Conservation (phyloP, 805 yeast species). For the Wickerhamomyces alni region DNA sequence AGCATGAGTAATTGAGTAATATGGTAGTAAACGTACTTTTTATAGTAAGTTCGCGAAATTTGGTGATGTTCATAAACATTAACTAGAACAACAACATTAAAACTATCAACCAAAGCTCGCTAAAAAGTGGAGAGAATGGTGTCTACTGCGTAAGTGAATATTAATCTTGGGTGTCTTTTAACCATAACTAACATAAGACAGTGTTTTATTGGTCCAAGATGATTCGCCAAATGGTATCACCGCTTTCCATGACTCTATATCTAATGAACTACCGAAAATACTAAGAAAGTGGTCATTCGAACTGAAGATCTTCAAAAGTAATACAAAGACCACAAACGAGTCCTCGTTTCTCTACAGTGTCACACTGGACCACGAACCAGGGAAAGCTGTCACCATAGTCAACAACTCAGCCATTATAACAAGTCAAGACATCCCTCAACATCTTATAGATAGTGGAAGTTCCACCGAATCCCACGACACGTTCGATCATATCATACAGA, state of each 20-base stretch:
- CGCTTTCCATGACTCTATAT: constrained; percentile 62
- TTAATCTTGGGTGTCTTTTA: background rate
- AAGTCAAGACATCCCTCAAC: constrained; percentile 21
- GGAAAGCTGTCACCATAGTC: constrained; percentile 14
- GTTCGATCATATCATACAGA: constrained; percentile 47
- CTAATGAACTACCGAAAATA: constrained; percentile 57
- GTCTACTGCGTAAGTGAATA: constrained; percentile 2
- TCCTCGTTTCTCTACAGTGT: constrained; percentile 11
- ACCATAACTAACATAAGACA: constrained; percentile 7
- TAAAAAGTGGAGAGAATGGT: constrained; percentile 4
- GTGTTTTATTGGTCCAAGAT: constrained; percentile 36
- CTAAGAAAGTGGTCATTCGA: constrained; percentile 67
- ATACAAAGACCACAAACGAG: constrained; percentile 30
- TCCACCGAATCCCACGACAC: constrained; percentile 51
- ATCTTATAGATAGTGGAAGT: constrained; percentile 40
- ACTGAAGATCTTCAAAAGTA: constrained; percentile 61
- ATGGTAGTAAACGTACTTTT: too few relatives aligned
- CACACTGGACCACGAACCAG: constrained; percentile 13
- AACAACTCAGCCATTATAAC: constrained; percentile 24
- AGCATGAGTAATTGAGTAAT: background rate
- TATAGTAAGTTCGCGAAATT: too few relatives aligned
- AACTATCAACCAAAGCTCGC: too few relatives aligned
- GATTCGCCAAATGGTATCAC: constrained; percentile 57
- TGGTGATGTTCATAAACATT: too few relatives aligned
- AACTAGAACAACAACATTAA: too few relatives aligned